A percentile compares a stretch with the other conserved stretches of the same genome.
Evolutionary conservation across 2,329 filamentous ascomycete species (phyloP).

Genomic region (Cytospora leucostoma): DNA sequence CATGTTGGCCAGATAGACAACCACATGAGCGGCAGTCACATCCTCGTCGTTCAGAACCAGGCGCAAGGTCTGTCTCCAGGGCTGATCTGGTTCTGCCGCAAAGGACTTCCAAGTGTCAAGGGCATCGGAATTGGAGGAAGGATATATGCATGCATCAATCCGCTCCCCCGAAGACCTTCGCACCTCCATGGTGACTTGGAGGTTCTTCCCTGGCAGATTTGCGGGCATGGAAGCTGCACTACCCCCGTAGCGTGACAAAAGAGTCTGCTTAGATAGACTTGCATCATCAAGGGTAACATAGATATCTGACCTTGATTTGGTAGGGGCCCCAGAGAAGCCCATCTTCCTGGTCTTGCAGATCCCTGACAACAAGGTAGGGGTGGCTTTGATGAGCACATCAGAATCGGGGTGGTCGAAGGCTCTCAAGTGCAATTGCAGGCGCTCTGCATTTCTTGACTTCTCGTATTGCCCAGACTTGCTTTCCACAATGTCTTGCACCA

Average conservation of each 20-base stretch:
- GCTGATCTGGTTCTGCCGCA: slow-evolving; percentile 73
- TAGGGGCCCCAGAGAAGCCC: slow-evolving; percentile 90
- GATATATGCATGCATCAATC: slow-evolving; percentile 84
- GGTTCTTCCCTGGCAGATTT: slow-evolving; percentile 66
- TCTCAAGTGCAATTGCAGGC: slow-evolving; percentile 76
- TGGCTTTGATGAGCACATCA: slow-evolving; percentile 78
- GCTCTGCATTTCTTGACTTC: slow-evolving; percentile 70
- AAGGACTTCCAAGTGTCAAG: slow-evolving; percentile 88
- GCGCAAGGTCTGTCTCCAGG: slow-evolving; percentile 86
- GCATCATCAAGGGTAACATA: slow-evolving; percentile 85
- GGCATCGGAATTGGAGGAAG: slow-evolving; percentile 77
- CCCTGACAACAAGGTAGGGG: slow-evolving; percentile 82
- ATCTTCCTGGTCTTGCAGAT: slow-evolving; percentile 83
- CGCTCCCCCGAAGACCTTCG: slow-evolving; percentile 75
- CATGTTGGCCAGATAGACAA: slow-evolving; percentile 85
- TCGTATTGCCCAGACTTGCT: slow-evolving; percentile 74
- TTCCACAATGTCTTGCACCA: slow-evolving; percentile 73
- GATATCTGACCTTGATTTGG: slow-evolving; percentile 87
- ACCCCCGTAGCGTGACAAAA: slow-evolving; percentile 68
- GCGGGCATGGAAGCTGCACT: slow-evolving; percentile 71
- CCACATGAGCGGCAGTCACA: slow-evolving; percentile 79
- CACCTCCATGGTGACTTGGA: slow-evolving; percentile 89
- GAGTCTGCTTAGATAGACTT: slow-evolving; percentile 73
- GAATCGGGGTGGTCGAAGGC: slow-evolving; percentile 78
- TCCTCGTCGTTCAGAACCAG: slow-evolving; percentile 77